A percentile compares a stretch with the other conserved stretches of the same genome.
These are phyloP conservation scores for Scenedesmus sp. DNA, from an alignment of 163 green algal genomes.

Conservation along the genomic window DNA sequence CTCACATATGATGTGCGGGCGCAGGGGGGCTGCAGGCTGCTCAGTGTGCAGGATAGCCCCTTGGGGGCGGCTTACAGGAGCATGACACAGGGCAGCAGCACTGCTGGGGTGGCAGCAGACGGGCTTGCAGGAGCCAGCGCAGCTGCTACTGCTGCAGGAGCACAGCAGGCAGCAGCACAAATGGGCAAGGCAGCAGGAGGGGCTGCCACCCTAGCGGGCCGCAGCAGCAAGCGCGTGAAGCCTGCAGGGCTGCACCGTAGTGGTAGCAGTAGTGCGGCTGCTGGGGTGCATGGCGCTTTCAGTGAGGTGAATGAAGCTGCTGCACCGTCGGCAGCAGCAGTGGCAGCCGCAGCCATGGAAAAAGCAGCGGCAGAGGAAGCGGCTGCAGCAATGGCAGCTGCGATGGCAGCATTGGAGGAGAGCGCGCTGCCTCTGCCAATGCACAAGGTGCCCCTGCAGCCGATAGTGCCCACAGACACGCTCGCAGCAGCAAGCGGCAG, in stretches of 20 bases:
- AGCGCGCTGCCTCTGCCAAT: background rate
- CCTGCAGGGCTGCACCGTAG: background rate
- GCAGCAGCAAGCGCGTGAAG: background rate
- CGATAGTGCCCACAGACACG: background rate
- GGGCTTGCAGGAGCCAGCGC: background rate
- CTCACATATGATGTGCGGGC: slow-evolving; percentile 23
- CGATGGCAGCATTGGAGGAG: background rate
- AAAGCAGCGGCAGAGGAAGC: background rate
- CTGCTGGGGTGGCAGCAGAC: background rate
- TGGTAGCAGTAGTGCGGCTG: background rate
- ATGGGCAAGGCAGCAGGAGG: background rate
- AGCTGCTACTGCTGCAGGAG: background rate
- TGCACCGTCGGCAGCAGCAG: background rate
- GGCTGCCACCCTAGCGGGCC: background rate
- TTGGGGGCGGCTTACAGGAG: background rate
- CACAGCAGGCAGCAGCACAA: background rate
- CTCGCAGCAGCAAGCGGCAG: background rate
- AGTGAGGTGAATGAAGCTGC: background rate
- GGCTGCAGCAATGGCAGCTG: slow-evolving; percentile 12
- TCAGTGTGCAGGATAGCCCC: background rate
- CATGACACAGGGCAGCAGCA: background rate
- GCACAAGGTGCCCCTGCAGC: background rate
- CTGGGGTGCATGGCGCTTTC: background rate
- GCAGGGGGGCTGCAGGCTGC: background rate
- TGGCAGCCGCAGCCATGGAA: background rate